A percentile compares a stretch with the other conserved stretches of the same genome.
Evolutionary conservation across 208 protist species (phyloP).

Genomic region (Trypanosomatidae sp.): DNA sequence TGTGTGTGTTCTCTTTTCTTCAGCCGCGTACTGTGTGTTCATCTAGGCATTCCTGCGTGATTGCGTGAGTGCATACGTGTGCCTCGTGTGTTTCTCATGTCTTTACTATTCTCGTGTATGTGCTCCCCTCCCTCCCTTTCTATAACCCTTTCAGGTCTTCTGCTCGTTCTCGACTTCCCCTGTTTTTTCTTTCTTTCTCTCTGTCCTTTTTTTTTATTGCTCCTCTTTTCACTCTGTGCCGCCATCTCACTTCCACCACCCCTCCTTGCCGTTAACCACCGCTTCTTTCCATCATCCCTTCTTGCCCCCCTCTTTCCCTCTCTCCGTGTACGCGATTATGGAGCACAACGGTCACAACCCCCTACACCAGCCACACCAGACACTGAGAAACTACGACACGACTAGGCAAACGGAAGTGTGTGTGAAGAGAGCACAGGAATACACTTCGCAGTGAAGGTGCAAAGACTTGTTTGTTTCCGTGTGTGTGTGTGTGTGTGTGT

Average conservation of each 20-base stretch:
- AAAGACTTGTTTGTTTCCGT: not conserved
- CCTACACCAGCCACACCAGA: not conserved
- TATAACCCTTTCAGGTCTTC: not conserved
- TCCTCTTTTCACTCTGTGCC: not conserved
- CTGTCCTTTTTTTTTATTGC: not conserved
- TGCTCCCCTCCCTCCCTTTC: not conserved
- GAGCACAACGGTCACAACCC: not conserved
- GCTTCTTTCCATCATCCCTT: not conserved
- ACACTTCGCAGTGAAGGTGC: not conserved
- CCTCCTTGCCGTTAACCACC: not conserved
- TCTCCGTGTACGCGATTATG: not conserved
- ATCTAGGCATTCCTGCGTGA: not conserved
- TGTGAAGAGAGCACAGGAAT: not conserved
- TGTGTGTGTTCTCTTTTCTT: not conserved
- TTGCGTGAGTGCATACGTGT: not conserved
- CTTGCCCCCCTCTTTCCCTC: not conserved
- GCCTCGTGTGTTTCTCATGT: not conserved
- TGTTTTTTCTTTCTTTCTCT: not conserved
- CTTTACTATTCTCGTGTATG: not conserved
- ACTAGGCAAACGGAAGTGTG: not conserved
- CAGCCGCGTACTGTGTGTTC: not conserved
- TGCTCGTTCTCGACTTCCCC: not conserved
- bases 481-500: not conserved
- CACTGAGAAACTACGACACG: not conserved
- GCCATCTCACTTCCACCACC: not conserved